phyloP scores from a whole-genome alignment of 2,329 filamentous ascomycete species.

The Calonectria honghensis region DNA sequence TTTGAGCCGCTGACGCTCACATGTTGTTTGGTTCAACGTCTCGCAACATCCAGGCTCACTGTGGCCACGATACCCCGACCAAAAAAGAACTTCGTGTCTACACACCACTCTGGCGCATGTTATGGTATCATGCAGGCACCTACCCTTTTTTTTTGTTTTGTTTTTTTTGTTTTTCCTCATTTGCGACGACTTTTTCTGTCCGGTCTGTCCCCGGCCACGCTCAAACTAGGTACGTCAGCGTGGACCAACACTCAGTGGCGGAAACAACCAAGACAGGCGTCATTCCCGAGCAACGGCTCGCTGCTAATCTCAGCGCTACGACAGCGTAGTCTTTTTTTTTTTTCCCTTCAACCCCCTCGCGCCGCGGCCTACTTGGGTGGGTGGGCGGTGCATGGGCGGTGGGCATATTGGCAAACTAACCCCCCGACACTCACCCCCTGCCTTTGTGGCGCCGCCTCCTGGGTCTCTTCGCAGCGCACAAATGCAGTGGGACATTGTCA shows the following conservation, averaged over 20 bases:
- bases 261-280: conserved; percentile 55
- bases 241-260: conserved; percentile 43
- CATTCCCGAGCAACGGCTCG: conserved; percentile 53
- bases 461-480: conserved; percentile 44
- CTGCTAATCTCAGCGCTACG: conserved; percentile 42
- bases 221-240: conserved; percentile 33
- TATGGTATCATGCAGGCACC: conserved; percentile 38
- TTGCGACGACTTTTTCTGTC: conserved; percentile 22
- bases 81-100: conserved; percentile 6
- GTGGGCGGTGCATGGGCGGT: not conserved
- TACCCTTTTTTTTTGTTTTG: conserved; percentile 16
- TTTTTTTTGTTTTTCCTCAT: conserved; percentile 30
- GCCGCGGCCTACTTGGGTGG: conserved; percentile 10
- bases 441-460: conserved; percentile 51
- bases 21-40: conserved; percentile 43
- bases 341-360: conserved; percentile 21
- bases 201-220: conserved; percentile 22
- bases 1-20: conserved; percentile 54
- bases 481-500: conserved; percentile 50
- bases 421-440: conserved; percentile 42
- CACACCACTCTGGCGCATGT: conserved; percentile 37
- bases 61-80: conserved; percentile 30
- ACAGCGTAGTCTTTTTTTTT: conserved; percentile 32
- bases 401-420: conserved; percentile 15
- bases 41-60: conserved; percentile 39